phyloP scores from a whole-genome alignment of 352 stramenopile species.

The Thraustochytrium sp. region DNA sequence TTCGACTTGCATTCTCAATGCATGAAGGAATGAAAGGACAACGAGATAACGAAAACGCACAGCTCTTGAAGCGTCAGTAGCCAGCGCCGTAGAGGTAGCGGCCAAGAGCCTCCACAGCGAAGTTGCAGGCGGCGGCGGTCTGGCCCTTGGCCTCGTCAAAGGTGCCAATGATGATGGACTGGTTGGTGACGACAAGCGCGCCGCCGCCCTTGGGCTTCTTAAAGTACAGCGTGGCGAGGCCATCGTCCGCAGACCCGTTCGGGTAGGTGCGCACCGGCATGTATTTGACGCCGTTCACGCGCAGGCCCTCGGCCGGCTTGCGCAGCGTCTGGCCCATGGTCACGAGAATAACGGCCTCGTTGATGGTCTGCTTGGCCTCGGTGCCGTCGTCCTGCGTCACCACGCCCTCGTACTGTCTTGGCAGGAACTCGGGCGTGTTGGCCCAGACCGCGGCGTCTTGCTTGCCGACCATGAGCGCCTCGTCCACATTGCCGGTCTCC shows the following conservation, averaged over 20 bases:
- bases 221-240: slow-evolving; percentile 45
- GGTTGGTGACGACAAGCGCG: slow-evolving; percentile 41
- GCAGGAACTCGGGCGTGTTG: slow-evolving; percentile 38
- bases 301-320: slow-evolving; percentile 26
- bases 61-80: too few relatives aligned
- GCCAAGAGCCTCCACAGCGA: slow-evolving; percentile 39
- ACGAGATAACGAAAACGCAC: too few relatives aligned
- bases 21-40: too few relatives aligned
- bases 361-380: slow-evolving; percentile 41
- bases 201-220: slow-evolving; percentile 42
- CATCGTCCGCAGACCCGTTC: slow-evolving; percentile 39
- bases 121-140: slow-evolving; percentile 30
- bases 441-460: slow-evolving; percentile 31
- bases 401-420: slow-evolving; percentile 18
- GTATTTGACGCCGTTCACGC: slow-evolving; percentile 44
- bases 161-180: slow-evolving; percentile 32
- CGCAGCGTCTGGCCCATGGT: slow-evolving; percentile 23
- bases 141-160: slow-evolving; percentile 45
- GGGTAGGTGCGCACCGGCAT: slow-evolving; percentile 43
- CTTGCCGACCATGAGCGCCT: slow-evolving; percentile 36
- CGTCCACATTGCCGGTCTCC: slow-evolving; percentile 22
- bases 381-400: slow-evolving; percentile 41
- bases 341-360: slow-evolving; percentile 34
- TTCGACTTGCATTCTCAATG: too few relatives aligned
- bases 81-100: slow-evolving; percentile 35